These are phyloP conservation scores for Amoeboaphelidium protococcarum DNA, from an alignment of 371 early-diverging fungal species.

Conservation along the genomic window DNA sequence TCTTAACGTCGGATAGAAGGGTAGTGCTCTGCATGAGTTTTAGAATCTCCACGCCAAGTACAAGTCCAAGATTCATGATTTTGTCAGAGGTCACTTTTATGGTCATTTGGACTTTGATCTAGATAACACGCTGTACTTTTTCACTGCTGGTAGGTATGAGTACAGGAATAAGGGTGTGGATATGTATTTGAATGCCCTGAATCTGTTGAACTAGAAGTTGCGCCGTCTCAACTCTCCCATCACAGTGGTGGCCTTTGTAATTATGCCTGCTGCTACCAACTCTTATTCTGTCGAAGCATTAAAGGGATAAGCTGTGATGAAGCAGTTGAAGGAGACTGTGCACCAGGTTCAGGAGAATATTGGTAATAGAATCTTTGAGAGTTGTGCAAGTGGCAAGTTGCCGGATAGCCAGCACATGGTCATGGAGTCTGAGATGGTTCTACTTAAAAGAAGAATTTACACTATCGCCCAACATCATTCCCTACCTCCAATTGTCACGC, in stretches of 20 bases:
- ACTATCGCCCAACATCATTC: too few relatives aligned
- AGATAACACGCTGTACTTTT: constrained; percentile 84
- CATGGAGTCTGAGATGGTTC: constrained; percentile 51
- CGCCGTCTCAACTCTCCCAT: constrained; percentile 49
- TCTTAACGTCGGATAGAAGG: constrained; percentile 75
- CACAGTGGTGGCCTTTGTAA: constrained; percentile 82
- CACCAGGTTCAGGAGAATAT: constrained; percentile 50
- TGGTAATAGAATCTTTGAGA: constrained; percentile 63
- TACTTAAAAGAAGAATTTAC: constrained; percentile 47
- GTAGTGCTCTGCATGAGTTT: constrained; percentile 80
- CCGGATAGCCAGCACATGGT: constrained; percentile 28
- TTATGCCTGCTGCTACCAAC: constrained; percentile 69
- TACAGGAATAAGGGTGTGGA: constrained; percentile 90
- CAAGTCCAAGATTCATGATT: constrained; percentile 83
- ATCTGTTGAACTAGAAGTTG: constrained; percentile 55
- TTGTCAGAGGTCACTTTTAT: constrained; percentile 90
- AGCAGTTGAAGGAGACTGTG: constrained; percentile 73
- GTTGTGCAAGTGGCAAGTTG: constrained; percentile 24
- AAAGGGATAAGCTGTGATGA: constrained; percentile 84
- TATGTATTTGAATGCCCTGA: constrained; percentile 74
- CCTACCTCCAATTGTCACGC: constrained; percentile 85
- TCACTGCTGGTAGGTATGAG: constrained; percentile 91
- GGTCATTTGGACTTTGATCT: constrained; percentile 64
- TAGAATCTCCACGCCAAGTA: constrained; percentile 76
- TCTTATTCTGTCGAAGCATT: constrained; percentile 81